A percentile compares a stretch with the other conserved stretches of the same genome.
phyloP scores from a whole-genome alignment of 805 yeast species.

The Wickerhamiella australiensis region DNA sequence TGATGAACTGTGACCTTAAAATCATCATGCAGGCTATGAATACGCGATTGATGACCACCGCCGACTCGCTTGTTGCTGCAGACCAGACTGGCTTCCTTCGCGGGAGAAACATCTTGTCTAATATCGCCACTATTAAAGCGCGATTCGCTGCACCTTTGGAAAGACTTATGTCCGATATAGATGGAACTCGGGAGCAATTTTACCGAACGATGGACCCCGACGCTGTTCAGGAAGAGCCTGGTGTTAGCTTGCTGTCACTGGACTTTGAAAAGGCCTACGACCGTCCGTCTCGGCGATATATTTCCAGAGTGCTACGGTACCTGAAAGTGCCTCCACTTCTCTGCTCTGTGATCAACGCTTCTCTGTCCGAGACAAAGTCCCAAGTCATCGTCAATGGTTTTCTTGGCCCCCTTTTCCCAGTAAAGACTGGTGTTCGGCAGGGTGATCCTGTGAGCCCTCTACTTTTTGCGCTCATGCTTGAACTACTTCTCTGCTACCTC shows the following conservation, averaged over 20 bases:
- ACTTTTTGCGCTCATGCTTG: conserved; percentile 1
- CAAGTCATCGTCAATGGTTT: not conserved
- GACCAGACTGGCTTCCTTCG: conserved; percentile 5
- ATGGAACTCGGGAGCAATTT: no score
- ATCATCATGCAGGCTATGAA: conserved; percentile 4
- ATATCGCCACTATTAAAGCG: no score
- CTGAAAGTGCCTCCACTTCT: not conserved
- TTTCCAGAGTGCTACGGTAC: not conserved
- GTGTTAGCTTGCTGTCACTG: conserved; percentile 1
- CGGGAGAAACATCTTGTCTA: no score
- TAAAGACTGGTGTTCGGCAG: conserved; percentile 1
- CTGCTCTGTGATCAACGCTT: not conserved
- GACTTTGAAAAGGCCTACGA: conserved; percentile 7
- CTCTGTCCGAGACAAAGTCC: not conserved
- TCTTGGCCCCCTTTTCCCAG: not conserved
- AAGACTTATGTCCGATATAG: no score
- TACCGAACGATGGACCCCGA: no score
- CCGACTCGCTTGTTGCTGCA: not conserved
- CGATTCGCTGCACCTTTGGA: no score
- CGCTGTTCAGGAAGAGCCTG: no score
- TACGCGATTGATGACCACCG: not conserved
- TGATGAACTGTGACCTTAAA: conserved; percentile 2
- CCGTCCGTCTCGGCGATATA: not conserved
- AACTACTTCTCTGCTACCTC: not conserved
- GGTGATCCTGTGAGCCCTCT: conserved; percentile 7